Conservation (phyloP, 106 monocot species). For the Platanthera guangdongensis region DNA sequence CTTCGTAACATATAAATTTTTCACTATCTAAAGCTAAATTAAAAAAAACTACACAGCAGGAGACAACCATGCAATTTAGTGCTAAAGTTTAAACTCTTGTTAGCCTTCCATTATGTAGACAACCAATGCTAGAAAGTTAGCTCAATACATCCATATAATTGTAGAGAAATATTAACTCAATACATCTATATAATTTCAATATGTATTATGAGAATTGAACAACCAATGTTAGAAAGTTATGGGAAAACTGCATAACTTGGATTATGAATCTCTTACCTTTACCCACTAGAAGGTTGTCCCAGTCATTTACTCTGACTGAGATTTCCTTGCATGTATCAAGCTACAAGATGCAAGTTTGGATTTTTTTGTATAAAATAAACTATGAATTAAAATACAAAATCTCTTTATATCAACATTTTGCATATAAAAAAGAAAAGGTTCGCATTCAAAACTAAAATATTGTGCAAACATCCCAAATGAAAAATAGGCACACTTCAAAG, state of each 20-base stretch:
- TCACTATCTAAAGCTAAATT: no score
- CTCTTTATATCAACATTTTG: not conserved
- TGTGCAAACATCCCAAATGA: not conserved
- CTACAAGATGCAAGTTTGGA: constrained; percentile 6
- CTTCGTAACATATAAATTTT: no score
- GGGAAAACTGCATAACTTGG: not conserved
- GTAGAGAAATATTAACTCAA: no score
- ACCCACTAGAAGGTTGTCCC: constrained; percentile 18
- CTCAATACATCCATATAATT: no score
- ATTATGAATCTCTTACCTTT: constrained; percentile 1
- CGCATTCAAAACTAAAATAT: not conserved
- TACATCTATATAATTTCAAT: not conserved
- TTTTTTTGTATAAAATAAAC: not conserved
- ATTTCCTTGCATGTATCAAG: constrained; percentile 14
- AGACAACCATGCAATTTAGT: no score
- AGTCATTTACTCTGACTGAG: constrained; percentile 17
- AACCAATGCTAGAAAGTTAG: no score
- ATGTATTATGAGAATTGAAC: not conserved
- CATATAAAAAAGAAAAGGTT: not conserved
- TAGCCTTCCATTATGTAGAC: no score
- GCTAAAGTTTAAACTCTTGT: no score
- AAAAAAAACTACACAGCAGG: no score
- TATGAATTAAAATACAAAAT: no score
- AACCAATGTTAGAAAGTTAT: not conserved
- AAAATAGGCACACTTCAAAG: not conserved